Evolutionary conservation across 768 basidiomycete genomes (phyloP), one percentile per base, ranked within the genome.

Genomic region (Podaxis mareebaensis): DNA sequence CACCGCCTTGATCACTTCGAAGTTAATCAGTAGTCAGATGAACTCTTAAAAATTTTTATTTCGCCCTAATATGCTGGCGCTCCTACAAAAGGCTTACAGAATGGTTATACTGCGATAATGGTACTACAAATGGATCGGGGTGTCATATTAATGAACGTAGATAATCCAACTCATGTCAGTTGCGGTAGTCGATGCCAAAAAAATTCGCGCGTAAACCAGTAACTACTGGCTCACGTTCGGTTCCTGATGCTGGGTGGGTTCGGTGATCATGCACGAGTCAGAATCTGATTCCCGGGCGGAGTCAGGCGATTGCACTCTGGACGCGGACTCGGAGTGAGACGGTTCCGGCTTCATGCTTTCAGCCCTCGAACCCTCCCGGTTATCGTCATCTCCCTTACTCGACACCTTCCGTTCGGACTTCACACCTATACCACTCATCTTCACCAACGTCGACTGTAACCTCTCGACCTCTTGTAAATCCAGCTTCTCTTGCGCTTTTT

Each of bases 401-500:
- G 42, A 2, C n/a, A n/a, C 4, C 28, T 24, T 39, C 2, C 39
- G 28, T 28, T 6, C 26, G 8, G 42, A 17, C 4, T 48, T 46
- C 22, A n/a, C 65, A 17, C 38, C 66, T 22, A 68, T 57, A 1
- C 63, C 66, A 15, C 68, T 69, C 53, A 73, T 63, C 49, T 57
- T 68, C n/a, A 64, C 65, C 33, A 74, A 66, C 7, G 70, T 67
- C n/a, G 67, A 71, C 30, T 74, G 70, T 55, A 74, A 53, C 62
- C 72, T 67, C 58, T 54, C 62, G 33, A 67, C 67, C 64, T 71
- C 73, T 28, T 60, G 52, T 63, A 62, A 69, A 55, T 71, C 72
- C 64, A 65, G 64, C 66, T 60, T 72, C 66, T 70, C 71, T 53
- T 66, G 67, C 42, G 38, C 67, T 67, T 71, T 73, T 58, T 63